phyloP scores from a whole-genome alignment of 1,284 basidiomycete genomes.

The Athelia psychrophila region DNA sequence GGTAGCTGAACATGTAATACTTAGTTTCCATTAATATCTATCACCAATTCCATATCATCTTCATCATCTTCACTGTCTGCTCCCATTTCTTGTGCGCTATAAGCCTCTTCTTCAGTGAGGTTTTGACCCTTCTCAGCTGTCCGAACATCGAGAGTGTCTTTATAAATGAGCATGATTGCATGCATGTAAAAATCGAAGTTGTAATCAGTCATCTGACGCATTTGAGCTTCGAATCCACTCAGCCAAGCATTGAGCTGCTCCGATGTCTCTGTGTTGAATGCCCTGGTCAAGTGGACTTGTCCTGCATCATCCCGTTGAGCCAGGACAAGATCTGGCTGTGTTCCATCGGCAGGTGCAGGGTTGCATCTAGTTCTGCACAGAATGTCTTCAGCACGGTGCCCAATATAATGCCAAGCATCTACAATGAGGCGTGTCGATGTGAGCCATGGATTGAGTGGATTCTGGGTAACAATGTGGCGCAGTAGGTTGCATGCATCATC shows the following conservation, averaged over 20 bases:
- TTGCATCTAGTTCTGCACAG: constrained; percentile 26
- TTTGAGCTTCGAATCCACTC: constrained; percentile 20
- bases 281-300: constrained; percentile 12
- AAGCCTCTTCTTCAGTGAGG: constrained; percentile 3
- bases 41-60: background rate
- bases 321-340: constrained; percentile 25
- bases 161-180: constrained; percentile 20
- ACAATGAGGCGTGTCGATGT: constrained; percentile 21
- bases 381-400: constrained; percentile 19
- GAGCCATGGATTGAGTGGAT: constrained; percentile 15
- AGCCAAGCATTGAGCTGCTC: constrained; percentile 30
- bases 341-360: constrained; percentile 27
- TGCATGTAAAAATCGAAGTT: constrained; percentile 21
- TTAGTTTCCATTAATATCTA: too few species aligned
- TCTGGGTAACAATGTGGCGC: constrained; percentile 19
- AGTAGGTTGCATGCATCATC: constrained; percentile 23
- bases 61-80: constrained; percentile 17
- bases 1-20: too few species aligned
- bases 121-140: constrained; percentile 14
- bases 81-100: constrained; percentile 6
- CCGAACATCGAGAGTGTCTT: background rate
- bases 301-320: constrained; percentile 14
- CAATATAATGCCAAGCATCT: constrained; percentile 28
- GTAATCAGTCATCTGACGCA: constrained; percentile 18
- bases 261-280: constrained; percentile 28